These are phyloP conservation scores for Pelargonium australe DNA, from an alignment of 441 rosid genomes.

Conservation along the genomic window DNA sequence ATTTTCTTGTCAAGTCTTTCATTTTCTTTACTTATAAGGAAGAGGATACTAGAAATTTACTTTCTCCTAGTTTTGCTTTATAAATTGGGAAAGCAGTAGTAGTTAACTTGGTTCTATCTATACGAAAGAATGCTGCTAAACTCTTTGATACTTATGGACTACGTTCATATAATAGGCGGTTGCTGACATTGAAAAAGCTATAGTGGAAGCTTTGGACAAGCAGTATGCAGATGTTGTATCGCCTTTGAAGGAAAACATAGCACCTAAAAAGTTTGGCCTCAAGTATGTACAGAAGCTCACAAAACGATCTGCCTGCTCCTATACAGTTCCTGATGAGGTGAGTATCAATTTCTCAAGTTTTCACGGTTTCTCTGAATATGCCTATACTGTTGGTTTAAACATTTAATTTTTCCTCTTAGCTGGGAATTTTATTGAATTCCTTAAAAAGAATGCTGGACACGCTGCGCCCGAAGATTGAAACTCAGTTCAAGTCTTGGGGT, in stretches of 20 bases:
- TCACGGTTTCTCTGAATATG: conserved; percentile 6
- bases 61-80: background rate
- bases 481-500: conserved; percentile 60
- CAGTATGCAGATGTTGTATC: conserved; percentile 87
- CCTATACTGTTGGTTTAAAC: conserved; percentile 21
- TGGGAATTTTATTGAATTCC: conserved; percentile 78
- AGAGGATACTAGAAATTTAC: background rate
- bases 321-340: conserved; percentile 87
- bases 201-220: conserved; percentile 88
- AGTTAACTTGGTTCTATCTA: conserved; percentile 5
- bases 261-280: conserved; percentile 84
- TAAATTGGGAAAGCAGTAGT: background rate
- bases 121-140: background rate
- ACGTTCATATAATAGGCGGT: conserved; percentile 49
- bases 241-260: conserved; percentile 83
- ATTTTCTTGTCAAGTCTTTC: conserved; percentile 8
- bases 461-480: conserved; percentile 60
- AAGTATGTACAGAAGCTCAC: conserved; percentile 88
- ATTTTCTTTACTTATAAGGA: background rate
- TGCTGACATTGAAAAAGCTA: conserved; percentile 91
- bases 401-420: conserved; percentile 35
- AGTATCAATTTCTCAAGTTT: conserved; percentile 15
- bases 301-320: conserved; percentile 69
- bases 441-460: conserved; percentile 74
- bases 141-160: conserved; percentile 12